These are phyloP conservation scores for Ceriops decandra DNA, from an alignment of 345 rosid genomes.

Conservation along the genomic window DNA sequence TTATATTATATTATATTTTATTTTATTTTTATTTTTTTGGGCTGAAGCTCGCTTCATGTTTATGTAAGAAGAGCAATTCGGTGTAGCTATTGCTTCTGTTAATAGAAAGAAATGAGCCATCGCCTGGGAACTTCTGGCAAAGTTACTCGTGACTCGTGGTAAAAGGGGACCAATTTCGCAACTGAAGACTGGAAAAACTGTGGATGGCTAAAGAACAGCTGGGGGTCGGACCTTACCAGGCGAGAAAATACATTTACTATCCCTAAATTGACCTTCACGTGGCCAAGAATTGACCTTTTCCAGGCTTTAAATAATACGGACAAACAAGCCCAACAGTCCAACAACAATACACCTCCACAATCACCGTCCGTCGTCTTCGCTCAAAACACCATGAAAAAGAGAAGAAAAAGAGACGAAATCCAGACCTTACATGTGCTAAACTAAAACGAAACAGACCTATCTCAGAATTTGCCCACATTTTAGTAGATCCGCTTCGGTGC, in stretches of 20 bases:
- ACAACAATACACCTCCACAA: not conserved
- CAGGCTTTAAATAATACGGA: not conserved
- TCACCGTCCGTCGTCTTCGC: not conserved
- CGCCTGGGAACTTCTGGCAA: too few relatives aligned
- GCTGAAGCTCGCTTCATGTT: too few relatives aligned
- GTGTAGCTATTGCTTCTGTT: too few relatives aligned
- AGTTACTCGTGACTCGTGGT: too few relatives aligned
- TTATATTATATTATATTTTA: too few relatives aligned
- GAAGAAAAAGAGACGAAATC: constrained; percentile 24
- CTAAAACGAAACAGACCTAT: constrained; percentile 2
- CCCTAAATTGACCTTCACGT: constrained; percentile 14
- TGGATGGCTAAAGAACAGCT: too few relatives aligned
- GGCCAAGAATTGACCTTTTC: not conserved
- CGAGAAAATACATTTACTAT: too few relatives aligned
- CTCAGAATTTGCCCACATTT: constrained; percentile 12
- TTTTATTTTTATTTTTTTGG: too few relatives aligned
- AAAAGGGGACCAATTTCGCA: too few relatives aligned
- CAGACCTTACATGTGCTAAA: not conserved
- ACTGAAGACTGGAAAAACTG: too few relatives aligned
- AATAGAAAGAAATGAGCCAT: too few relatives aligned
- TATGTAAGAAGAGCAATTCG: too few relatives aligned
- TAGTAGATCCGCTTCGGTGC: not conserved
- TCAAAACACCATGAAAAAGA: constrained; percentile 22
- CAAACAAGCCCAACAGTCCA: not conserved
- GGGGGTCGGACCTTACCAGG: not conserved